Conservation (phyloP, 1,284 basidiomycete genomes). For the Entoloma clypeatum region DNA sequence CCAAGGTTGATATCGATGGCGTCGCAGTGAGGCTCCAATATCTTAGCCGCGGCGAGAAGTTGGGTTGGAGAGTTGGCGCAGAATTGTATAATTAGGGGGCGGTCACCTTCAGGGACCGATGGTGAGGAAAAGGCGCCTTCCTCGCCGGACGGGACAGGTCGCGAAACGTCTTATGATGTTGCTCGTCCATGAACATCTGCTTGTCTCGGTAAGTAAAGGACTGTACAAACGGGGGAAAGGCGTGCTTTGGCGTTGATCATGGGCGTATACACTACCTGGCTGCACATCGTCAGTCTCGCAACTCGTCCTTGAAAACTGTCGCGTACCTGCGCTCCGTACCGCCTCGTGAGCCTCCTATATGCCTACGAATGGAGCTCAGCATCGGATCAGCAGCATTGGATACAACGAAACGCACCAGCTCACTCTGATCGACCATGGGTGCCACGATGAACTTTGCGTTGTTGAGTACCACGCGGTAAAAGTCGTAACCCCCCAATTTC, state of each 20-base stretch:
- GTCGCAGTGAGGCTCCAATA: constrained; percentile 77
- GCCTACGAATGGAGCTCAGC: constrained; percentile 47
- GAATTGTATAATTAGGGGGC: constrained; percentile 92
- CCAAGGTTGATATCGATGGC: constrained; percentile 95
- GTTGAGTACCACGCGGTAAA: constrained; percentile 75
- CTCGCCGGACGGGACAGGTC: constrained; percentile 57
- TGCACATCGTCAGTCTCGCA: neutral
- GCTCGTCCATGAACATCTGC: constrained; percentile 63
- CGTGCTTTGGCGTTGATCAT: constrained; percentile 95
- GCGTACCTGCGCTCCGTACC: constrained; percentile 76
- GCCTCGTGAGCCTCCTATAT: constrained; percentile 86
- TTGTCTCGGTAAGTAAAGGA: constrained; percentile 4
- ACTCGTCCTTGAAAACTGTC: neutral
- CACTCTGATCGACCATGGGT: constrained; percentile 98
- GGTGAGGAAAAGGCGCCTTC: constrained; percentile 45
- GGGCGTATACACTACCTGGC: constrained; percentile 86
- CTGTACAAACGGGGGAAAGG: neutral
- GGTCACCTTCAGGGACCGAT: constrained; percentile 59
- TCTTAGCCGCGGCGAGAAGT: constrained; percentile 72
- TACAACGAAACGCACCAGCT: constrained; percentile 66
- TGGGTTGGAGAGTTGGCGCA: constrained; percentile 86
- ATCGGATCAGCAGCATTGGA: neutral
- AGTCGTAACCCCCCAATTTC: constrained; percentile 78
- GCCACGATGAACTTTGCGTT: constrained; percentile 89
- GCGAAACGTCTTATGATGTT: constrained; percentile 51